Percentiles rank a stretch among this genome's conserved stretches.
Evolutionary conservation across 768 basidiomycete species (phyloP).

Genomic region (Podaxis carcinomalis): DNA sequence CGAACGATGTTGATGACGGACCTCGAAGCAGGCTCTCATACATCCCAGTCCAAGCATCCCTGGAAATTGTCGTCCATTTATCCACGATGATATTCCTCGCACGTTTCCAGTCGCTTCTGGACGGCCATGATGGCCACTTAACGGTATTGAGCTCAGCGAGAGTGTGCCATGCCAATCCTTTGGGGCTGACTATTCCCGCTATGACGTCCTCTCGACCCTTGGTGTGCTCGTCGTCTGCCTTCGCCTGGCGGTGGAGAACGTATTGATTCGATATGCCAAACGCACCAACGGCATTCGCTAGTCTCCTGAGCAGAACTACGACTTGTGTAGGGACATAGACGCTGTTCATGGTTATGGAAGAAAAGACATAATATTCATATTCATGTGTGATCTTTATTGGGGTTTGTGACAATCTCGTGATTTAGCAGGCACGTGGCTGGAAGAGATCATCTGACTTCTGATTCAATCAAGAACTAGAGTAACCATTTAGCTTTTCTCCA

Average conservation of each 20-base stretch:
- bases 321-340: slow-evolving; percentile 57
- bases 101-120: slow-evolving; percentile 18
- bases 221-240: not conserved
- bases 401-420: slow-evolving; percentile 6
- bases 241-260: slow-evolving; percentile 27
- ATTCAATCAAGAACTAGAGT: too few species aligned
- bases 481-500: not conserved
- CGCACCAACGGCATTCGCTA: slow-evolving; percentile 64
- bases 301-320: slow-evolving; percentile 54
- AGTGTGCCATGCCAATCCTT: slow-evolving; percentile 6
- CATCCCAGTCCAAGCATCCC: slow-evolving; percentile 3
- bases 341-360: slow-evolving; percentile 30
- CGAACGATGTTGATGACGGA: not conserved
- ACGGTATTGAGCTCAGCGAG: slow-evolving; percentile 16
- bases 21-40: slow-evolving; percentile 8
- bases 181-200: not conserved
- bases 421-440: not conserved
- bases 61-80: slow-evolving; percentile 3
- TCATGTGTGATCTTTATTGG: not conserved
- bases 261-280: slow-evolving; percentile 71
- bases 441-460: not conserved
- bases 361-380: slow-evolving; percentile 7
- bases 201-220: not conserved
- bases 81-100: slow-evolving; percentile 2
- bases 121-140: slow-evolving; percentile 27